These are phyloP conservation scores for Pyrus betulifolia DNA, from an alignment of 306 rosid genomes.

Conservation along the genomic window DNA sequence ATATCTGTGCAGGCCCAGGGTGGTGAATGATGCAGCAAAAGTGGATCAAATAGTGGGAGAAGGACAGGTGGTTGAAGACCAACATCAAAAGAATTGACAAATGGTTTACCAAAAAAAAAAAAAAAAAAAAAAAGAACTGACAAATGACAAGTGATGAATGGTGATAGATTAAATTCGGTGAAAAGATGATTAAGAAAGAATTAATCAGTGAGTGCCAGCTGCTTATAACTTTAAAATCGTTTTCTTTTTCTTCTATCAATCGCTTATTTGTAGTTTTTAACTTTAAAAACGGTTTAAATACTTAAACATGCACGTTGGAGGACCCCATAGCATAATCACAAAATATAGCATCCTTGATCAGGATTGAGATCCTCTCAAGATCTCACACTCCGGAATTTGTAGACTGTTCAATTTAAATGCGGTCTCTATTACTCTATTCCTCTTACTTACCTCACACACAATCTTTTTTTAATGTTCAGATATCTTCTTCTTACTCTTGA, in stretches of 20 bases:
- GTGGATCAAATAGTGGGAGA: background rate
- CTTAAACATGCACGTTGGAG: conserved; percentile 16
- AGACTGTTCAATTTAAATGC: no score
- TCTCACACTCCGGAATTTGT: no score
- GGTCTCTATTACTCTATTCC: no score
- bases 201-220: conserved; percentile 45
- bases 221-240: conserved; percentile 6
- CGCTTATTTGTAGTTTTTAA: conserved; percentile 13
- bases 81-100: conserved; percentile 22
- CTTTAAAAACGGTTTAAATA: background rate
- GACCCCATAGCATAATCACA: background rate
- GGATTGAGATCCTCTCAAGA: no score
- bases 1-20: background rate
- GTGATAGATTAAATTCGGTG: background rate
- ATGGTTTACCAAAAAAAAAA: background rate
- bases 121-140: no score
- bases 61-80: background rate
- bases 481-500: no score
- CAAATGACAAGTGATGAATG: background rate
- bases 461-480: no score
- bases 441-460: no score
- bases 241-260: background rate
- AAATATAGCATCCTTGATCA: background rate
- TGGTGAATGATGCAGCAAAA: background rate
- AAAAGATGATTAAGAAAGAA: conserved; percentile 14